phyloP scores from a whole-genome alignment of 306 rosid species.

The Delonix regia region DNA sequence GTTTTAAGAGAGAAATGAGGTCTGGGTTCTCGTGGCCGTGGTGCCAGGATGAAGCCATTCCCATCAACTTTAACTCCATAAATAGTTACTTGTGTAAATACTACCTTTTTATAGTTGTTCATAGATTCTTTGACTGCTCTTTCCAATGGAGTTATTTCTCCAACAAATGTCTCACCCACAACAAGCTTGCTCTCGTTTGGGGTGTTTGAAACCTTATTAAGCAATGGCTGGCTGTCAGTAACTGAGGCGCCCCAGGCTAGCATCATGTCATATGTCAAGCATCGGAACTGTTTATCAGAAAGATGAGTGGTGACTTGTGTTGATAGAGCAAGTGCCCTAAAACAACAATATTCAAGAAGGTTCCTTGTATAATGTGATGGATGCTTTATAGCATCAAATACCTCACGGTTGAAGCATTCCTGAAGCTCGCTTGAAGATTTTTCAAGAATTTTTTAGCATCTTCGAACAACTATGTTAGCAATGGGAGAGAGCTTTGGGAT shows the following conservation, averaged over 20 bases:
- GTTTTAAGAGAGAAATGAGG: no score
- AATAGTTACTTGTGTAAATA: conserved; percentile 81
- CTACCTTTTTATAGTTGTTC: conserved; percentile 76
- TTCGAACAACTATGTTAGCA: conserved; percentile 85
- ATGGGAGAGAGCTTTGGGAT: conserved; percentile 76
- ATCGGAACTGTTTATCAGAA: conserved; percentile 81
- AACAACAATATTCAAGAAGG: conserved; percentile 89
- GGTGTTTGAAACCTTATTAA: conserved; percentile 56
- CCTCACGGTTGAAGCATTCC: conserved; percentile 80
- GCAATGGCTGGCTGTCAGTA: conserved; percentile 68
- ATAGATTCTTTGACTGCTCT: conserved; percentile 77
- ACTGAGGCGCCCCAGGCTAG: conserved; percentile 94
- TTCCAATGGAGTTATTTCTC: conserved; percentile 80
- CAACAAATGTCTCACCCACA: conserved; percentile 93
- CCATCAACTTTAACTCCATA: conserved; percentile 98
- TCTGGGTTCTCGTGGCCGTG: no score
- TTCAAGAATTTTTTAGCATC: conserved; percentile 86
- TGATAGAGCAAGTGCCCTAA: conserved; percentile 83
- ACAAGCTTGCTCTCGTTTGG: conserved; percentile 60
- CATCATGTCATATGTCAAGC: conserved; percentile 91
- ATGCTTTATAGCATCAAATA: conserved; percentile 74
- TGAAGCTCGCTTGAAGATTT: conserved; percentile 79
- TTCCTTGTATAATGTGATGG: conserved; percentile 78
- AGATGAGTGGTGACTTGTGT: conserved; percentile 68
- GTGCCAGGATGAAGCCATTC: no score